Evolutionary conservation across 805 yeast genomes (phyloP).

Genomic region (Candida lessepsii): DNA sequence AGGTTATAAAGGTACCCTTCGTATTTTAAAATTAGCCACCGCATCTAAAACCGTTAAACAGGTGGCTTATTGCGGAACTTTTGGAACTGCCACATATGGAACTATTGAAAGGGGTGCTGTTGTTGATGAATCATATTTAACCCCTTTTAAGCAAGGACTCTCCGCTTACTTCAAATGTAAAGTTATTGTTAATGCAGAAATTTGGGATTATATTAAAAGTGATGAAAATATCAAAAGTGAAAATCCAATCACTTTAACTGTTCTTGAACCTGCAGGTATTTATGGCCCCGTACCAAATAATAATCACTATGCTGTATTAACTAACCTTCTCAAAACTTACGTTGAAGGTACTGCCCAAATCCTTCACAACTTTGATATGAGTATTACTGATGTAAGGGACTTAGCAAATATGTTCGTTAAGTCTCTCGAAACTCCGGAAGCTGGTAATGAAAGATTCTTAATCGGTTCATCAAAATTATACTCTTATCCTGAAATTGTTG

Average conservation of each 20-base stretch:
- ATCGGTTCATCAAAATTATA: background rate
- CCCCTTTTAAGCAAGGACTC: background rate
- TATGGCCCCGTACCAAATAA: constrained; percentile 12
- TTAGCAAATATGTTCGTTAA: constrained; percentile 6
- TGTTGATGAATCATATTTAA: constrained; percentile 5
- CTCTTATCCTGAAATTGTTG: background rate
- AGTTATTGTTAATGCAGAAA: constrained; percentile 9
- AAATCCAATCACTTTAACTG: constrained; percentile 6
- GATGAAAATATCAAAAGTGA: constrained; percentile 6
- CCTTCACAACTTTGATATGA: background rate
- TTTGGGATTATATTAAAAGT: constrained; percentile 12
- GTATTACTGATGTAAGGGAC: constrained; percentile 9
- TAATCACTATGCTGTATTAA: background rate
- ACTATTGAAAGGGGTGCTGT: background rate
- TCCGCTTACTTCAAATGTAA: constrained; percentile 11
- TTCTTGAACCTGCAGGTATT: constrained; percentile 9
- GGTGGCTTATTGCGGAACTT: constrained; percentile 5
- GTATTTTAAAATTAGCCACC: constrained; percentile 7
- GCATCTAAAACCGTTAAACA: constrained; percentile 7
- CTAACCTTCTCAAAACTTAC: background rate
- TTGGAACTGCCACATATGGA: constrained; percentile 1
- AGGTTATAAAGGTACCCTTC: constrained; percentile 4
- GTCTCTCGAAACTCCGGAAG: background rate
- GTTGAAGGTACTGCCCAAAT: background rate
- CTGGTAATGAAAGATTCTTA: constrained; percentile 2